Base-by-base conservation (phyloP, 2,329 filamentous ascomycete species). In the Chaetothyriales sp. region DNA sequence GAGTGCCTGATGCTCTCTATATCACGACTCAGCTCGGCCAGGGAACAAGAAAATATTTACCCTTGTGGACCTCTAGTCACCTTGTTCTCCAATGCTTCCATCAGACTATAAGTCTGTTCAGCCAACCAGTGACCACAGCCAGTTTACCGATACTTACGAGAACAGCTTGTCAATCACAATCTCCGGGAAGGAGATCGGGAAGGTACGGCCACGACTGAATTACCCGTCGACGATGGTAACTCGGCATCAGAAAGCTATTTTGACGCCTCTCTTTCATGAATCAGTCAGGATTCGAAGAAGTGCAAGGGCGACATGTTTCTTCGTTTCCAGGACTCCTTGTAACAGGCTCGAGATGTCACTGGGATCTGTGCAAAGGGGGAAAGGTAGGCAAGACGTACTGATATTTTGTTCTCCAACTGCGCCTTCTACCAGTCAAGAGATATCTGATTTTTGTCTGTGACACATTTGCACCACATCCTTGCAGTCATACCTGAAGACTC, bases 281-380 rank as follows among this genome's bases (percentile, higher is more conserved):
- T 39, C 32, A 15, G 32, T 12, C 9, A 39, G 32, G 12, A 39
- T 39, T 39, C 45, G 8, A 47, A 47, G 45, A 47, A 47, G 8
- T 20, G 45, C 8, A 47, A 36, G 26, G 32, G 25, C 15, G 32
- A 36, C 20, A 22, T 26, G 8, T 39, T 12, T 26, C 15, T 12
- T 6, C 9, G 7, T 4, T 25, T 12, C 5, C 7, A 32, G 8
- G 20, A 45, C 4, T 18, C 45, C 8, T 9, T 47, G 9, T 26
- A 8, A 19, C 45, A 18, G n/a, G n/a, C n/a, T n/a, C n/a, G n/a
- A n/a, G n/a, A n/a, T n/a, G 45, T n/a, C 69, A 67, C 44, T 70
- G 68, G 53, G 68, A 70, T 48, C 54, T 69, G 39, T 71, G 68
- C 56, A 70, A 71, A 54, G 65, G 65, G 49, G 61, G 68, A 55